Evolutionary conservation across 2,329 filamentous ascomycete genomes (phyloP), one percentile per base, ranked within the genome.

Genomic region (Diaporthe sp.): DNA sequence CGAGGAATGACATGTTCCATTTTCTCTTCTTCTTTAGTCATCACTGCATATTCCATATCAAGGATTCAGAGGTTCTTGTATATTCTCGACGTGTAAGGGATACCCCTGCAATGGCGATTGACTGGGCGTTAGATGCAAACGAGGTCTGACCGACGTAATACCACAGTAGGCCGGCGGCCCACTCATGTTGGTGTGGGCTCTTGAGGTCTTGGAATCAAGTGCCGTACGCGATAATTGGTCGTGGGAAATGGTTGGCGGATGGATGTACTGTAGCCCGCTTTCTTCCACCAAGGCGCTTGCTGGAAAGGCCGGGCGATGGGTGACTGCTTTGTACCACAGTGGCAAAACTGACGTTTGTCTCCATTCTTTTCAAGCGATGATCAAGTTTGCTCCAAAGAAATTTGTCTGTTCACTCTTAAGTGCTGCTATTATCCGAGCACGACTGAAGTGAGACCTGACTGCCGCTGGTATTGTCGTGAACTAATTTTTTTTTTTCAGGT

Each of bases 221-320:
- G 44, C 44, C 22, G 22, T n/a, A 27, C 9, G 17, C 27, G 63
- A 30, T 59, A 13, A 39, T 9, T 39, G 32, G 63, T 30, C 4
- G n/a, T 9, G 27, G n/a, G 15, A 22, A 22, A 15, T 12, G 47
- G 63, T 68, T 39, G 63, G 63, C 63, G 63, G 63, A 68, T 27
- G 32, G 12, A 22, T 32, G 4, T 22, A 39, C 15, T 32, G 4
- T 22, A 39, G n/a, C 63, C 63, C 15, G 22, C 32, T 53, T 68
- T 53, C 63, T 68, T 68, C 44, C 47, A 68, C 63, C 63, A 68
- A 68, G 47, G 32, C 63, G n/a, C 47, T 39, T 37, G 13, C 32
- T 68, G 63, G 15, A 22, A 39, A 51, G 15, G 15, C 44, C 17
- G 22, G 5, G 44, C 32, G 32, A 25, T 53, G 47, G 30, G 32